A percentile compares a stretch with the other conserved stretches of the same genome.
Conservation (phyloP, 805 yeast species). For the Ogataea henricii region DNA sequence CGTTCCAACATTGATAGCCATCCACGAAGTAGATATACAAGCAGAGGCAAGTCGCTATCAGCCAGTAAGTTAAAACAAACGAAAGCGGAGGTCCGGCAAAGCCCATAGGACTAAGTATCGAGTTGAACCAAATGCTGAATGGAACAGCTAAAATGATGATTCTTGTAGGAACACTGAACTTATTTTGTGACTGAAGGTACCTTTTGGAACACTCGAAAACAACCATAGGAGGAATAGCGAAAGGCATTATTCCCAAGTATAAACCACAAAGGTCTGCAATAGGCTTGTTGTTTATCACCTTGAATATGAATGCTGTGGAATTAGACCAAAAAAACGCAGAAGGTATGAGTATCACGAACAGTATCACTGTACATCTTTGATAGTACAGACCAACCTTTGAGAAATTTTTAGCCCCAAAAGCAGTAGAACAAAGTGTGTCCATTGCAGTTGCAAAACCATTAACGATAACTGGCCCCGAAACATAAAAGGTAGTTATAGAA, state of each 20-base stretch:
- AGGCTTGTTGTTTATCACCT: constrained; percentile 43
- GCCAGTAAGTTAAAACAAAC: constrained; percentile 67
- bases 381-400: constrained; percentile 66
- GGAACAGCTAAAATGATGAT: constrained; percentile 70
- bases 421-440: constrained; percentile 77
- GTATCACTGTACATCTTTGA: constrained; percentile 60
- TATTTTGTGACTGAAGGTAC: constrained; percentile 73
- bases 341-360: constrained; percentile 53
- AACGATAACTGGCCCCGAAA: constrained; percentile 68
- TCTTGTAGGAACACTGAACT: constrained; percentile 74
- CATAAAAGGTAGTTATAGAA: constrained; percentile 73
- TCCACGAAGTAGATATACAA: constrained; percentile 57
- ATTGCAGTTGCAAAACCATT: constrained; percentile 75
- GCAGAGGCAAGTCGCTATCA: constrained; percentile 58
- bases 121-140: constrained; percentile 59
- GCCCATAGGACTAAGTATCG: constrained; percentile 58
- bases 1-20: constrained; percentile 68
- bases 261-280: constrained; percentile 51
- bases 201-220: constrained; percentile 70
- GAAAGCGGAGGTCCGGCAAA: constrained; percentile 73
- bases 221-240: constrained; percentile 70
- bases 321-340: constrained; percentile 59
- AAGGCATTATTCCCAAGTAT: constrained; percentile 52
- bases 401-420: constrained; percentile 66
- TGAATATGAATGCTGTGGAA: constrained; percentile 45